Evolutionary conservation across 2,329 filamentous ascomycete species (phyloP).

Genomic region (Calcarisporium arbuscula): DNA sequence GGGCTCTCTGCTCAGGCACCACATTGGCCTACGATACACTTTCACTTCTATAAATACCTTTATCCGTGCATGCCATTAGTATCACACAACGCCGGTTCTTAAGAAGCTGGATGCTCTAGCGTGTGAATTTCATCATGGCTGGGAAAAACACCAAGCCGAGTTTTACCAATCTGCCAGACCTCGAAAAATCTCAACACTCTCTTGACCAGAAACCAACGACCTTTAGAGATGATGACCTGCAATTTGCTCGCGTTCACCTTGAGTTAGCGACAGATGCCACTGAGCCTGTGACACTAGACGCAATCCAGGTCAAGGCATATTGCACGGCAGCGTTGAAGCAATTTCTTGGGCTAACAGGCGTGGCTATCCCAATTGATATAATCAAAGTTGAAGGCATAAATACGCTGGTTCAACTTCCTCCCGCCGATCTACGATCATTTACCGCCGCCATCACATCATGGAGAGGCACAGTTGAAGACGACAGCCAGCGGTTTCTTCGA

Average conservation of each 20-base stretch:
- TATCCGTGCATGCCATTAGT: no score
- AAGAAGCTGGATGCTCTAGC: no score
- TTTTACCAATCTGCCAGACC: no score
- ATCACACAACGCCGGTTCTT: no score
- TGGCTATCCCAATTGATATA: constrained; percentile 63
- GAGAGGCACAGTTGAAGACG: constrained; percentile 39
- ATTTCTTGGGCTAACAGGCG: constrained; percentile 64
- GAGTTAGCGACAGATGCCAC: constrained; percentile 33
- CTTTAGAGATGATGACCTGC: no score
- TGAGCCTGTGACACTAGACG: constrained; percentile 41
- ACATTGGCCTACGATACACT: no score
- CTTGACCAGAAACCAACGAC: no score
- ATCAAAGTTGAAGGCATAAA: constrained; percentile 51
- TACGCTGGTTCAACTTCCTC: constrained; percentile 60
- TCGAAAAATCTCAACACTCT: constrained; percentile 35
- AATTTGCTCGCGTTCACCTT: constrained; percentile 53
- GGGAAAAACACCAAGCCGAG: no score
- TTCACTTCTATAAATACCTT: no score
- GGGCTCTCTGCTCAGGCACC: no score
- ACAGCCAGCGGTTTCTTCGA: constrained; percentile 43
- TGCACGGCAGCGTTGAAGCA: constrained; percentile 57
- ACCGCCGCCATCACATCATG: constrained; percentile 62
- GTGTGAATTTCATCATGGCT: no score
- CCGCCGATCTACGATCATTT: constrained; percentile 53
- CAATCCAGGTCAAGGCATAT: constrained; percentile 56